Conservation (phyloP, 257 asterid genomes). For the Solanum ahanhuiri region DNA sequence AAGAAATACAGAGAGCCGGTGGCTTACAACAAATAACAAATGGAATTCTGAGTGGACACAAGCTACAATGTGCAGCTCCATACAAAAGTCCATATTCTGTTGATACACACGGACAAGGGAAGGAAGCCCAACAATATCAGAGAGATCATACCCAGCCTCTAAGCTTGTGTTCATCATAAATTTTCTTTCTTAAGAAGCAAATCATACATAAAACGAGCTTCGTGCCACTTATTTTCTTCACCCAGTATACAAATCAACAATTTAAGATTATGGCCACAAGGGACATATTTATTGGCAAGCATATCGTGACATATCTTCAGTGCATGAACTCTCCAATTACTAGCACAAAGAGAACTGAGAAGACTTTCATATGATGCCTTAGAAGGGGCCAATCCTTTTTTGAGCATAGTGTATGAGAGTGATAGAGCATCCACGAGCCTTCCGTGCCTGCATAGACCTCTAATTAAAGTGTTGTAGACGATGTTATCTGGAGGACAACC, state of each 20-base stretch:
- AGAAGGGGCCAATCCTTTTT: slow-evolving; percentile 47
- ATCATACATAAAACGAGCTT: slow-evolving; percentile 14
- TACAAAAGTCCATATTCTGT: neutral
- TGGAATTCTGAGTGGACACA: neutral
- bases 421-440: slow-evolving; percentile 42
- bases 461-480: slow-evolving; percentile 31
- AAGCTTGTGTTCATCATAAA: neutral
- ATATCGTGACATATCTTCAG: slow-evolving; percentile 44
- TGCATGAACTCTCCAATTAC: slow-evolving; percentile 23
- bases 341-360: slow-evolving; percentile 31
- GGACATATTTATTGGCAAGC: slow-evolving; percentile 31
- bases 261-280: slow-evolving; percentile 27
- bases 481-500: slow-evolving; percentile 33
- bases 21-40: neutral
- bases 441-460: slow-evolving; percentile 40
- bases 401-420: slow-evolving; percentile 33
- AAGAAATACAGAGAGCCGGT: neutral
- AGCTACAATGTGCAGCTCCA: neutral
- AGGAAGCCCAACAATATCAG: neutral
- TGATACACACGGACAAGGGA: neutral
- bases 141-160: neutral
- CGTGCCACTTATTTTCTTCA: slow-evolving; percentile 18
- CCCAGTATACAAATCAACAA: slow-evolving; percentile 20
- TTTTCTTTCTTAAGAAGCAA: slow-evolving; percentile 10
- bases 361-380: slow-evolving; percentile 35